Evolutionary conservation across 306 rosid genomes (phyloP), one percentile per base, ranked within the genome.

Genomic region (Sicyos edulis): DNA sequence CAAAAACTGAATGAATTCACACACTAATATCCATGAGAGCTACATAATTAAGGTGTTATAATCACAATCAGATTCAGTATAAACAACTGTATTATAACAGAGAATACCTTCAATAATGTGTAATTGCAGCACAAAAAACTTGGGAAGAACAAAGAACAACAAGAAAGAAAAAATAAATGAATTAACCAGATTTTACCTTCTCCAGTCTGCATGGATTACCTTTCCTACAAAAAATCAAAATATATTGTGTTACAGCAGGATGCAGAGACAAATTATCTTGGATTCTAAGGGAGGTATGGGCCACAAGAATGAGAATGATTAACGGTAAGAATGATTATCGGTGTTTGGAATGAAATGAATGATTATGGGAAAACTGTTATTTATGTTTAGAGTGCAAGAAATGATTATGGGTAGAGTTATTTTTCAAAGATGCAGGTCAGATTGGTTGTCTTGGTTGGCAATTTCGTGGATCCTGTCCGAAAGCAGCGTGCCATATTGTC

Each of bases 181-280:
- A n/a, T n/a, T n/a, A n/a, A n/a, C 21, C 73, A 80, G 66, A 73
- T 59, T 72, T 66, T 74, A 95, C 84, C 97, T 85, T 83, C 79
- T 91, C 99, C 99, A 95, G 78, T 91, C 99, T 11, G 89, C 89
- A 81, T 91, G 99, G 79, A 76, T 54, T 81, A 80, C 88, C 87
- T 88, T 91, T 50, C 85, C 99, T 95, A 84, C 87, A 82, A 10
- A 3, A 7, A n/a, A n/a, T 63, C 42, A 59, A 16, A 73, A 73
- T 4, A 21, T 45, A 20, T 8, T 55, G 53, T 34, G 52, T 54
- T 37, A 19, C 12, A 34, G 75, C 24, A 55, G 64, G 8, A 17
- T 32, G 53, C 26, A 54, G 21, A 72, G 14, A 24, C 6, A 24
- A 8, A 40, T 72, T 20, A 2, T 19, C 9, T 66, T 21, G 40